phyloP scores from a whole-genome alignment of 495 filamentous ascomycete genomes.

The Paragyromitra xinjiangensis region DNA sequence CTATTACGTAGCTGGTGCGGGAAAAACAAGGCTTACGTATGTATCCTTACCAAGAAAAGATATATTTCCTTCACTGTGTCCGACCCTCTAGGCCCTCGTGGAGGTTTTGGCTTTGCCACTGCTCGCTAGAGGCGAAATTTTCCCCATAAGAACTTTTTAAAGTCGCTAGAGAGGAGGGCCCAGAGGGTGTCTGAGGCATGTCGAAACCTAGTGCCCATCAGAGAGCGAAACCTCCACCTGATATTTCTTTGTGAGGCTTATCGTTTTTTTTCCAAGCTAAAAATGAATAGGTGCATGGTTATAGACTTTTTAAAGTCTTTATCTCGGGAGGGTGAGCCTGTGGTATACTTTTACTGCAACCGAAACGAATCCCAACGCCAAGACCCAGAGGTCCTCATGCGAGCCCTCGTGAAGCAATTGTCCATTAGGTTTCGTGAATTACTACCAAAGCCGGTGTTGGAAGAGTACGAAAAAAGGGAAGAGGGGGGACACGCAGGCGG shows the following conservation, averaged over 20 bases:
- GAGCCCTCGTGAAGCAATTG: constrained; percentile 36
- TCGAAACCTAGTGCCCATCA: too few species aligned
- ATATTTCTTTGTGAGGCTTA: not conserved
- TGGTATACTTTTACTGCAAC: constrained; percentile 45
- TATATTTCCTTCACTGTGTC: too few species aligned
- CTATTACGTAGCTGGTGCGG: constrained; percentile 27
- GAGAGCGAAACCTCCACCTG: too few species aligned
- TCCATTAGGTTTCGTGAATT: not conserved
- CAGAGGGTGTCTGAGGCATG: too few species aligned
- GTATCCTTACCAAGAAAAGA: not conserved
- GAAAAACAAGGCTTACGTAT: constrained; percentile 48
- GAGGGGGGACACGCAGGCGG: not conserved
- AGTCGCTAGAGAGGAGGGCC: too few species aligned
- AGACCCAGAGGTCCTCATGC: constrained; percentile 14
- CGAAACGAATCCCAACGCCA: constrained; percentile 24
- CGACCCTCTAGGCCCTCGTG: too few species aligned
- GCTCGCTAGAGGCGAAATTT: too few species aligned
- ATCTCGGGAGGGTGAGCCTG: not conserved
- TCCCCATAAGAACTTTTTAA: too few species aligned
- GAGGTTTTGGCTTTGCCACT: too few species aligned
- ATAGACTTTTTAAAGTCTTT: constrained; percentile 9
- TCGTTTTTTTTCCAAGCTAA: not conserved
- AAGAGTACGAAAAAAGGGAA: not conserved
- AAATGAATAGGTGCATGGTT: constrained; percentile 21
- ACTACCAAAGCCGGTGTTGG: not conserved